Evolutionary conservation across 345 rosid genomes (phyloP), one percentile per base, ranked within the genome.

Genomic region (Populus deltoides): DNA sequence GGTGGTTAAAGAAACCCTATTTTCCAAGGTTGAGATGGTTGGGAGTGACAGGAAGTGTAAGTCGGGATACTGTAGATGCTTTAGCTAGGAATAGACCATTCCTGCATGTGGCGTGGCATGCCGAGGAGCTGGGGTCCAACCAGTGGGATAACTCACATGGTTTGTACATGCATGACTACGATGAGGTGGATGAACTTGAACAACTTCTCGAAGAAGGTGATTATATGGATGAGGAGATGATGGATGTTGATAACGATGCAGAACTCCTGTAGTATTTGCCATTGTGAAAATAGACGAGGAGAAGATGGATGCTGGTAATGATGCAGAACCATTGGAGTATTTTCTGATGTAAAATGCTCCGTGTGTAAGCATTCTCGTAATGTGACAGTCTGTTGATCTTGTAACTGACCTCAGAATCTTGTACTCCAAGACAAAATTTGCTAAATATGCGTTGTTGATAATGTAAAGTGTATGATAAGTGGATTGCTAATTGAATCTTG

Each of bases 11-110:
- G 87, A 91, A 90, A 78, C 98, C 98, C 1, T 93, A 90, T 70
- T 95, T 95, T 78, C 99, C 98, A 0, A 88, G 89, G 85, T 85
- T 95, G 81, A 90, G 93, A 83, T 90, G 93, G 97, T 80, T 95
- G 78, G 99, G 99, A 47, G 89, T 93, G 80, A 86, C 92, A 0
- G 99, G 97, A 63, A 85, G 92, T 75, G 86, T 86, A 33, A 93
- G 90, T 77, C 88, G 97, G 81, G 95, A 90, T 65, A 87, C 87
- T 67, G 87, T 92, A 68, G 98, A 95, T 84, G 97, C 92, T 71
- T 87, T 95, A 79, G 94, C 92, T 11, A 89, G 91, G 82, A 91
- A 84, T 76, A 86, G 99, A 66, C 93, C 92, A 8, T 83, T 82
- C 86, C 83, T 95, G 83, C 90, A 81, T 8, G 93, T 95, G 57